Percentiles rank a stretch among this genome's conserved stretches.
These are phyloP conservation scores for Ceratocystis cacaofunesta DNA, from an alignment of 2,329 filamentous ascomycete genomes.

Conservation along the genomic window DNA sequence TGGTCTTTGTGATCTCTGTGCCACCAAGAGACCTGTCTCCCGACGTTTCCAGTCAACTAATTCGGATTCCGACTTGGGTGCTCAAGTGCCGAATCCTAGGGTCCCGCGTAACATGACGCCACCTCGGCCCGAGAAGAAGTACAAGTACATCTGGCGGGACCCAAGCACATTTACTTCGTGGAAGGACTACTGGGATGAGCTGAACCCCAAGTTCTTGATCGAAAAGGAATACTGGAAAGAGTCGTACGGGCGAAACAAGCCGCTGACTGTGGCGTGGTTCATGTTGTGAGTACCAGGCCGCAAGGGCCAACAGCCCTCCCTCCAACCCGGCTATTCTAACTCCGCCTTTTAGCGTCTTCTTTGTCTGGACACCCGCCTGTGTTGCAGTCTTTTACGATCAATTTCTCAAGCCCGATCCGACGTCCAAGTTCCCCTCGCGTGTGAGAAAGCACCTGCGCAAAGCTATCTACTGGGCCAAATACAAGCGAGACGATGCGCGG, in stretches of 20 bases:
- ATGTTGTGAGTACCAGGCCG: conserved; percentile 7
- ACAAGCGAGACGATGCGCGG: conserved; percentile 16
- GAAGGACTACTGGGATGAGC: conserved; percentile 7
- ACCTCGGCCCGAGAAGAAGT: conserved; percentile 2
- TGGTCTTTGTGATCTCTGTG: background rate
- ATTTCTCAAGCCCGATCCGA: conserved; percentile 11
- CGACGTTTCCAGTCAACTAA: conserved; percentile 9
- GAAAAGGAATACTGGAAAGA: conserved; percentile 14
- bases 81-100: conserved; percentile 8
- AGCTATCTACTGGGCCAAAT: conserved; percentile 17
- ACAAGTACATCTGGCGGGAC: conserved; percentile 12
- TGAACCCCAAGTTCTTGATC: conserved; percentile 14
- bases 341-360: background rate
- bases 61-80: background rate
- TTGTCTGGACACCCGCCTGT: conserved; percentile 3
- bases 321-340: background rate
- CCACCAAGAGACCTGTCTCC: too few species aligned
- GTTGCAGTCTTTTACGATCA: conserved; percentile 9
- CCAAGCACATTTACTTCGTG: conserved; percentile 4
- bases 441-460: conserved; percentile 15
- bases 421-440: conserved; percentile 10
- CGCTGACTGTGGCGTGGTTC: conserved; percentile 11
- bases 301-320: background rate
- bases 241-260: conserved; percentile 7
- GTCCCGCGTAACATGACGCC: background rate